Evolutionary conservation across 192 early-diverging fungal genomes (phyloP).

Genomic region (Phycomyces blakesleeanus): DNA sequence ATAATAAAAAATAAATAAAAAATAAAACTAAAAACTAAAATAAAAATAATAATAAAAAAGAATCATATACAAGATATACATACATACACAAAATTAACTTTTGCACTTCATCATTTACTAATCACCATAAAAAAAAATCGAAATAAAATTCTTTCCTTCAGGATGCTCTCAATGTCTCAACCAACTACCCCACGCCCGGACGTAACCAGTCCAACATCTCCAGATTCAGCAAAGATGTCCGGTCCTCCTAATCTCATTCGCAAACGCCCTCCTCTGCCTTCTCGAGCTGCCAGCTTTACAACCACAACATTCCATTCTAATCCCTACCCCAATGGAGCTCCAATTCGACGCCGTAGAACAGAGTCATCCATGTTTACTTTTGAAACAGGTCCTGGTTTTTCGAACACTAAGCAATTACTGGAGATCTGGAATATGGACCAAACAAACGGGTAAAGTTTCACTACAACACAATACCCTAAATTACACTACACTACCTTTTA

Average conservation of each 20-base stretch:
- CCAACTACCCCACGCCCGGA: conserved; percentile 33
- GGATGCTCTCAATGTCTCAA: conserved; percentile 25
- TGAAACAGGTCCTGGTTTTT: conserved; percentile 68
- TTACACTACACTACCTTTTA: too few species aligned
- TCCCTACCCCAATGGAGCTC: conserved; percentile 18
- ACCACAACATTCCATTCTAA: conserved; percentile 22
- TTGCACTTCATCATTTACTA: neutral
- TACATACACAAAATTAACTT: too few species aligned
- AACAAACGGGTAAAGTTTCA: conserved; percentile 41
- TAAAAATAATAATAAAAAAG: too few species aligned
- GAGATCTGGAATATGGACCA: conserved; percentile 65
- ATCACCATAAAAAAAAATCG: too few species aligned
- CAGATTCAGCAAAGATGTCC: conserved; percentile 3
- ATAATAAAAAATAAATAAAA: too few species aligned
- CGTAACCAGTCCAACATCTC: conserved; percentile 10
- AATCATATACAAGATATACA: too few species aligned
- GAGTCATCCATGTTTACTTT: conserved; percentile 41
- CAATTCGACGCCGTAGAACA: conserved; percentile 37
- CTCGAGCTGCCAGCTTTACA: conserved; percentile 19
- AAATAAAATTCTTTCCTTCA: conserved; percentile 6
- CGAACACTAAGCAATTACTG: conserved; percentile 57
- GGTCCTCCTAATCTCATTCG: conserved; percentile 15
- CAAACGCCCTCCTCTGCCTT: conserved; percentile 13
- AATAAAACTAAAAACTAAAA: too few species aligned
- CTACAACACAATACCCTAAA: too few species aligned